phyloP scores from a whole-genome alignment of 805 yeast genomes.

The Wickerhamomyces ciferrii region DNA sequence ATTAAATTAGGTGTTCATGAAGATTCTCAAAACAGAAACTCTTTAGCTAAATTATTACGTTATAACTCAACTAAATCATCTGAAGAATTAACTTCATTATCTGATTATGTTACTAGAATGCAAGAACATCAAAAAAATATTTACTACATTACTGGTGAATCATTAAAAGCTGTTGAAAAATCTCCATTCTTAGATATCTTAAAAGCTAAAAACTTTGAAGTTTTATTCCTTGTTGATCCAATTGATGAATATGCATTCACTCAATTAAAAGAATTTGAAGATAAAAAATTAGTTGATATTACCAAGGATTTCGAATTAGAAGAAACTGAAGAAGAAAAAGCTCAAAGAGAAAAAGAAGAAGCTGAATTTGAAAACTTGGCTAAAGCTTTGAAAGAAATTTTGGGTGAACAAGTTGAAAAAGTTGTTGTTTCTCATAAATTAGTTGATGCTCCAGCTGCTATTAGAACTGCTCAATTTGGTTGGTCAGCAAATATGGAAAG shows the following conservation, averaged over 20 bases:
- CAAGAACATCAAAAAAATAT: slow-evolving; percentile 99
- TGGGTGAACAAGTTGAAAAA: slow-evolving; percentile 99
- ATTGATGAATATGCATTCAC: slow-evolving; percentile 99
- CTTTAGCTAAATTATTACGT: slow-evolving; percentile 94
- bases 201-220: slow-evolving; percentile 98
- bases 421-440: slow-evolving; percentile 97
- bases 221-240: slow-evolving; percentile 96
- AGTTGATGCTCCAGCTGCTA: slow-evolving; percentile 99
- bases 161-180: slow-evolving; percentile 94
- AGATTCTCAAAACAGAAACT: slow-evolving; percentile 94
- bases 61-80: slow-evolving; percentile 93
- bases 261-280: slow-evolving; percentile 98
- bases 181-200: slow-evolving; percentile 99
- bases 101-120: slow-evolving; percentile 99
- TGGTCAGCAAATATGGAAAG: slow-evolving; percentile 99
- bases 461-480: slow-evolving; percentile 99
- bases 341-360: slow-evolving; percentile 85
- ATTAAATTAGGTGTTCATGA: slow-evolving; percentile 98
- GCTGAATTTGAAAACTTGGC: slow-evolving; percentile 92
- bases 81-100: slow-evolving; percentile 90
- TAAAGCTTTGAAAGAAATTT: slow-evolving; percentile 90
- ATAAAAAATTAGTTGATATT: slow-evolving; percentile 97
- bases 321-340: slow-evolving; percentile 98
- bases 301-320: slow-evolving; percentile 98
- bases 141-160: slow-evolving; percentile 99